Evolutionary conservation across 768 basidiomycete genomes (phyloP).

Genomic region (Boletellus ananas): DNA sequence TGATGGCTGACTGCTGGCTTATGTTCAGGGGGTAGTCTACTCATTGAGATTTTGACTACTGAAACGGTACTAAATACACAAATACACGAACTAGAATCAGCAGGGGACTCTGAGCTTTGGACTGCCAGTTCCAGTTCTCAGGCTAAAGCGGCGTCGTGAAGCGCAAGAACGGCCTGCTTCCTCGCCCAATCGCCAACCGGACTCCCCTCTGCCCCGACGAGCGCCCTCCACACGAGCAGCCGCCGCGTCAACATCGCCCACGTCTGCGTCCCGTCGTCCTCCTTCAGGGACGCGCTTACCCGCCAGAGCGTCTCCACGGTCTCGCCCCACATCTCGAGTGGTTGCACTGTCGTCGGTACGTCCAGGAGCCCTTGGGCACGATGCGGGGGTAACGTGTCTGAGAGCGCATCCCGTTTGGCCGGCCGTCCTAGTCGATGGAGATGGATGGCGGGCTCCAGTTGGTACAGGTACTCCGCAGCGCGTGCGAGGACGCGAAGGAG

Average conservation of each 20-base stretch:
- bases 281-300: slow-evolving; percentile 16
- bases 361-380: slow-evolving; percentile 37
- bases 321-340: slow-evolving; percentile 45
- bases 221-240: slow-evolving; percentile 53
- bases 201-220: slow-evolving; percentile 37
- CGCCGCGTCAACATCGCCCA: slow-evolving; percentile 56
- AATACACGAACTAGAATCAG: too few species aligned
- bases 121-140: too few species aligned
- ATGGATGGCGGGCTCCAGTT: slow-evolving; percentile 23
- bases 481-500: slow-evolving; percentile 32
- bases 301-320: slow-evolving; percentile 48
- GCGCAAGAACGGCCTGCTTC: slow-evolving; percentile 9
- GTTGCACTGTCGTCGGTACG: slow-evolving; percentile 19
- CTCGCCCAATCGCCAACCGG: slow-evolving; percentile 57
- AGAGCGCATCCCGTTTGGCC: background rate
- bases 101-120: too few species aligned
- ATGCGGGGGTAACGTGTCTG: slow-evolving; percentile 31
- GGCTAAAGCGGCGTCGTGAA: background rate
- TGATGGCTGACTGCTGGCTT: too few species aligned
- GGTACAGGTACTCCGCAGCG: slow-evolving; percentile 27
- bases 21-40: too few species aligned
- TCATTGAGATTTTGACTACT: too few species aligned
- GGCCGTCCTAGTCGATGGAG: background rate
- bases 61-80: too few species aligned
- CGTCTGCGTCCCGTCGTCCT: slow-evolving; percentile 14